Evolutionary conservation across 2,329 filamentous ascomycete genomes (phyloP), one percentile per base, ranked within the genome.

Genomic region (Cladophialophora chaetospira): DNA sequence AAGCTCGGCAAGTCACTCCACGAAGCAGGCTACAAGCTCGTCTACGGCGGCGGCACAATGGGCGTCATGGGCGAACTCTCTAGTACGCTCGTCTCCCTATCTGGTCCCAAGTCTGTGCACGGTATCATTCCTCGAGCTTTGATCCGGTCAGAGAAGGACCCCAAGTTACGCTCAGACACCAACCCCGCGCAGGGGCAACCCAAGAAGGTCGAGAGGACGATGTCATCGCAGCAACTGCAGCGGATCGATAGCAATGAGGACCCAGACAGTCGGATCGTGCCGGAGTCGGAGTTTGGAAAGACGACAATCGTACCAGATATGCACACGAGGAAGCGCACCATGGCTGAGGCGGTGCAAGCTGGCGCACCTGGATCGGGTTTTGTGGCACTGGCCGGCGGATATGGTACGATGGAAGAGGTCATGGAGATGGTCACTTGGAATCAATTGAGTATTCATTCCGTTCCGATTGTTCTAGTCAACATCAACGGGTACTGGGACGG

Each of bases 341-440:
- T 99, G 94, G 93, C 92, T 5, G 80, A 85, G 66, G 88, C 93
- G 72, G 91, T 97, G 13, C 82, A 95, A 21, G 82, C 84, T 17
- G 91, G 91, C 23, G 92, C 88, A 0, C 85, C 87, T 0, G 93
- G 93, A 1, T 88, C 85, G 55, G 93, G 93, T 10, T 99, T 99
- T 75, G 85, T 99, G 36, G 91, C 91, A 25, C 77, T 99, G 57
- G 85, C 83, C 53, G 93, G 93, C 40, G 94, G 94, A 0, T 99
- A 93, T 73, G 94, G 94, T 17, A 99, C 94, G 2, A 82, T 97
- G 71, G 94, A 99, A 77, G 94, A 99, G 79, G 80, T 97, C 58
- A 92, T 97, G 80, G 94, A 99, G 80, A 81, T 99, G 70, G 91
- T 96, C 26, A 78, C 76, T 2, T 99, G 94, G 92, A 97, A 97